Conservation (phyloP, 2,329 filamentous ascomycete genomes). For the Talaromyces sp. region DNA sequence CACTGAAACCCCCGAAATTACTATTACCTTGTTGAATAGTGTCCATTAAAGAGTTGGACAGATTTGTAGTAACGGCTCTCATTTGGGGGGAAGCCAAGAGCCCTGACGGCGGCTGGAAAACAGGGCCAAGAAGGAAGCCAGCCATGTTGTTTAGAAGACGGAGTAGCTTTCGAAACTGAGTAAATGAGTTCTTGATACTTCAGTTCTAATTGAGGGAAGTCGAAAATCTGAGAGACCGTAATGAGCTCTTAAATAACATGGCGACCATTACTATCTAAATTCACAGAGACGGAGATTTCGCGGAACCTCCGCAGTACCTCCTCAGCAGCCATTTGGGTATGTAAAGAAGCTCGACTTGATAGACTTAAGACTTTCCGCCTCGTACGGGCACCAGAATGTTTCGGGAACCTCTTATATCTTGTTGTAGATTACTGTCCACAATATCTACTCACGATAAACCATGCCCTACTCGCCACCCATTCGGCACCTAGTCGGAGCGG, state of each 20-base stretch:
- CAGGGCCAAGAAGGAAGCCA: background rate
- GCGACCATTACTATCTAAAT: background rate
- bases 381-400: too few relatives aligned
- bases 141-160: background rate
- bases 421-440: too few relatives aligned
- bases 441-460: too few relatives aligned
- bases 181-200: background rate
- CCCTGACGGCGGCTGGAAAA: conserved; percentile 1
- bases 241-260: background rate
- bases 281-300: background rate
- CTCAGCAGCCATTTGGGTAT: background rate
- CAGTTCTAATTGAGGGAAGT: background rate
- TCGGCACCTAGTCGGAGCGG: too few relatives aligned
- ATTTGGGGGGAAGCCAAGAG: background rate
- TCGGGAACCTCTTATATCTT: too few relatives aligned
- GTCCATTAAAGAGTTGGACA: background rate
- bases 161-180: background rate
- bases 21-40: conserved; percentile 6
- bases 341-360: background rate
- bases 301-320: background rate
- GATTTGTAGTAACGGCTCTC: background rate
- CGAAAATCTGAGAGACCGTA: background rate
- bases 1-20: background rate
- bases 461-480: too few relatives aligned
- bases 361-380: too few relatives aligned